These are phyloP conservation scores for Tuber melanosporum DNA, from an alignment of 495 filamentous ascomycete genomes.

Conservation along the genomic window DNA sequence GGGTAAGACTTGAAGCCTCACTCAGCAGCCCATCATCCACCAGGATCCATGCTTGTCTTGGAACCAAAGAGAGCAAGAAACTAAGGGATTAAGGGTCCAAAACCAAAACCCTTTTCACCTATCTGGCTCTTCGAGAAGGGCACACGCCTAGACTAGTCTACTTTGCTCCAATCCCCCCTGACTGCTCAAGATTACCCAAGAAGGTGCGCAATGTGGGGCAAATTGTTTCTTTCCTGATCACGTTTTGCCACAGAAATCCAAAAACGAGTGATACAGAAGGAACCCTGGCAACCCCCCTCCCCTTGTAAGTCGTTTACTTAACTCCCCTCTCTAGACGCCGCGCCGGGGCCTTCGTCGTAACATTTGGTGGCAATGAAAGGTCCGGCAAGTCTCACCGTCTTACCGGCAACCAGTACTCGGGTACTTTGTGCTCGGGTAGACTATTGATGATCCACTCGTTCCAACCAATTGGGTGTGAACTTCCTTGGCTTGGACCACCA, in stretches of 20 bases:
- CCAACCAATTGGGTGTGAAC: background rate
- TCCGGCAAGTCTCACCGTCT: background rate
- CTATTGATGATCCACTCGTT: background rate
- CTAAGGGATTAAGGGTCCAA: background rate
- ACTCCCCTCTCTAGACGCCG: no score
- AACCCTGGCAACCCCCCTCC: background rate
- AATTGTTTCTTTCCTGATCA: background rate
- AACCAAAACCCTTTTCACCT: background rate
- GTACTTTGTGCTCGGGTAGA: background rate
- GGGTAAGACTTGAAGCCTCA: background rate
- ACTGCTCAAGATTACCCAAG: no score
- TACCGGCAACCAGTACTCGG: background rate
- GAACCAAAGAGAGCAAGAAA: background rate
- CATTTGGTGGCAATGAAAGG: background rate
- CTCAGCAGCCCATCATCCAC: background rate
- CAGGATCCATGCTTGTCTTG: background rate
- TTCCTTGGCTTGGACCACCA: background rate
- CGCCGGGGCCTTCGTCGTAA: background rate
- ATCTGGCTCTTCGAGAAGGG: background rate
- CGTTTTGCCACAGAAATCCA: background rate
- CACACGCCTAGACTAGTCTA: background rate
- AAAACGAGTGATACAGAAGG: background rate
- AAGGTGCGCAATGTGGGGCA: no score
- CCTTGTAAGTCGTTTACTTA: background rate
- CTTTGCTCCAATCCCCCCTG: background rate